These are phyloP conservation scores for Podila epigama DNA, from an alignment of 192 early-diverging fungal species.

Conservation along the genomic window DNA sequence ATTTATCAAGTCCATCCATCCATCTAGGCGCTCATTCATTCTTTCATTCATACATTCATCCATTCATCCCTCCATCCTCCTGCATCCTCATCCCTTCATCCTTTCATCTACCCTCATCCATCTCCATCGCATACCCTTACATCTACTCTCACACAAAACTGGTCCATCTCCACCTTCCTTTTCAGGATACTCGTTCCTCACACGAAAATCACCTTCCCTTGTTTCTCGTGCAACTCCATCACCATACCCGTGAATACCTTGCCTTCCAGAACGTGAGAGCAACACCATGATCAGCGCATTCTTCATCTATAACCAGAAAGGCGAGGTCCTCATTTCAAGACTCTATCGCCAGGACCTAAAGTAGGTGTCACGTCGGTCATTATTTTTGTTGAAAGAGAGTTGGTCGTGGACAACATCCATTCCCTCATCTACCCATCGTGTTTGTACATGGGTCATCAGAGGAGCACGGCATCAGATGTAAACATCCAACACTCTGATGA, in stretches of 20 bases:
- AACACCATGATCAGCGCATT: constrained; percentile 87
- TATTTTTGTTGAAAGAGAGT: no score
- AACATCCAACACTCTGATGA: no score
- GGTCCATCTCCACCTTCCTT: no score
- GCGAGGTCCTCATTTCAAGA: constrained; percentile 96
- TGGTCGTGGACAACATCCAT: no score
- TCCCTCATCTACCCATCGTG: neutral
- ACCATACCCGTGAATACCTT: no score
- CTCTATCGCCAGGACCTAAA: constrained; percentile 95
- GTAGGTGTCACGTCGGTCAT: constrained; percentile 57
- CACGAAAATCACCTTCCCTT: no score
- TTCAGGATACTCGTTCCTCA: no score
- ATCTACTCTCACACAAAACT: no score
- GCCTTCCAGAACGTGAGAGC: neutral
- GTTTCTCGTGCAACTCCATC: no score
- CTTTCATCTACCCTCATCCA: neutral
- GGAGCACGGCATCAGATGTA: no score
- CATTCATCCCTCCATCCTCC: neutral
- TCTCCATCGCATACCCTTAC: no score
- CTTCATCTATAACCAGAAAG: constrained; percentile 98
- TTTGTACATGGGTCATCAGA: no score
- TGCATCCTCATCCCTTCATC: neutral
- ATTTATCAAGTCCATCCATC: neutral
- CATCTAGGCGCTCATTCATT: neutral
- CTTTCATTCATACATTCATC: neutral